Percentiles rank a stretch among this genome's conserved stretches.
Evolutionary conservation across 768 basidiomycete genomes (phyloP).

Genomic region (Phylloporus sp.): DNA sequence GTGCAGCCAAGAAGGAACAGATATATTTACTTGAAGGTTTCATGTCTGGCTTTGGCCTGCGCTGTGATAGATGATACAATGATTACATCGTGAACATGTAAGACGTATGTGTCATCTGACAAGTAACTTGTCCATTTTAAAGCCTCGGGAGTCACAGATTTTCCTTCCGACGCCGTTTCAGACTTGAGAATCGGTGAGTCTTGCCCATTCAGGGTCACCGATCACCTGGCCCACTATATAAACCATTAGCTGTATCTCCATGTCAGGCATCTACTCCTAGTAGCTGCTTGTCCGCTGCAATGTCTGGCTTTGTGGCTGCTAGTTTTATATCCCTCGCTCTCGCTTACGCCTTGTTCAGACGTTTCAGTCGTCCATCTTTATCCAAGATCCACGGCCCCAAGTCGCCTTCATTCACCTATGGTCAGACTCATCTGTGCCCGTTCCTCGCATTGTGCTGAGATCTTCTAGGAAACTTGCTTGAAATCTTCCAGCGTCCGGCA

Average conservation of each 20-base stretch:
- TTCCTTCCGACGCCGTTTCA: too few relatives aligned
- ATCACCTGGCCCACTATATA: too few relatives aligned
- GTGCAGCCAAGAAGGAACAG: too few relatives aligned
- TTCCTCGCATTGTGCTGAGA: conserved; percentile 11
- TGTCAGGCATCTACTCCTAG: background rate
- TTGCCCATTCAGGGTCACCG: background rate
- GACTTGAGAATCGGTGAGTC: too few relatives aligned
- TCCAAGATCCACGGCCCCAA: conserved; percentile 19
- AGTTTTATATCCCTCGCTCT: background rate
- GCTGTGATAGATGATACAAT: too few relatives aligned
- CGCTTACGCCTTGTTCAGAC: background rate
- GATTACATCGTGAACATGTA: too few relatives aligned
- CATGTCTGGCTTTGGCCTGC: too few relatives aligned
- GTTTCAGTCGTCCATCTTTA: conserved; percentile 4
- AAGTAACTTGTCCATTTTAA: too few relatives aligned
- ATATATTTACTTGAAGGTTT: too few relatives aligned
- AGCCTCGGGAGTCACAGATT: too few relatives aligned
- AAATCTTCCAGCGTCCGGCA: conserved; percentile 26
- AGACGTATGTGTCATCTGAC: too few relatives aligned
- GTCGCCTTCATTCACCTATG: conserved; percentile 20
- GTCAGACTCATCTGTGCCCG: background rate
- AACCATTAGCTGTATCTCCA: too few relatives aligned
- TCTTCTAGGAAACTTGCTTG: conserved; percentile 25
- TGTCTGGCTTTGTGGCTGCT: background rate
- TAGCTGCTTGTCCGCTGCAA: background rate